These are phyloP conservation scores for Fusarium sp. DNA, from an alignment of 2,329 filamentous ascomycete species.

Conservation along the genomic window DNA sequence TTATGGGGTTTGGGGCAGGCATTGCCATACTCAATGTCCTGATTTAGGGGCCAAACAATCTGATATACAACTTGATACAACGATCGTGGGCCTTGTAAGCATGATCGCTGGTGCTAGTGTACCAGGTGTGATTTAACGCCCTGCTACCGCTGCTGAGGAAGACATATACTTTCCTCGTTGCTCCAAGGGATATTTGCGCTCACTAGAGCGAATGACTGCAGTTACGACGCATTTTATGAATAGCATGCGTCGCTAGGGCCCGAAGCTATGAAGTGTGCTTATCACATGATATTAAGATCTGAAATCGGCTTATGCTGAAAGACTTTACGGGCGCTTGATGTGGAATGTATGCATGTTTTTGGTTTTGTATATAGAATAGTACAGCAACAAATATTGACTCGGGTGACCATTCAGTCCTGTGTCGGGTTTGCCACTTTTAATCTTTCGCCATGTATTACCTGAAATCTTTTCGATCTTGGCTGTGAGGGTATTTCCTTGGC, in stretches of 20 bases:
- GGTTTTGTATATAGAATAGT: constrained; percentile 6
- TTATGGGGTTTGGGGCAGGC: constrained; percentile 18
- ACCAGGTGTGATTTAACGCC: not conserved
- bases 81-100: not conserved
- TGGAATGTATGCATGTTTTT: not conserved
- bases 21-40: constrained; percentile 22
- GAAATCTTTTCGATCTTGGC: not conserved
- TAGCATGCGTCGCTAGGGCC: not conserved
- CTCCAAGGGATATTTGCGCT: not conserved
- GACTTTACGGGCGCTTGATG: not conserved
- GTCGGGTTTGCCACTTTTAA: not conserved
- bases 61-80: not conserved
- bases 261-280: constrained; percentile 14
- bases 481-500: not conserved
- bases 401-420: not conserved
- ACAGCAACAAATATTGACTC: not conserved
- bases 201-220: not conserved
- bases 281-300: constrained; percentile 14
- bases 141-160: not conserved
- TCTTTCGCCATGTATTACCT: not conserved
- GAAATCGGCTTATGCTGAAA: not conserved
- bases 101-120: not conserved
- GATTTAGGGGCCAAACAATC: not conserved
- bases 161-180: not conserved
- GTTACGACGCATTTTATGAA: constrained; percentile 17